phyloP scores from a whole-genome alignment of 1,284 basidiomycete genomes.

The Cryptococcus jaspeensis region DNA sequence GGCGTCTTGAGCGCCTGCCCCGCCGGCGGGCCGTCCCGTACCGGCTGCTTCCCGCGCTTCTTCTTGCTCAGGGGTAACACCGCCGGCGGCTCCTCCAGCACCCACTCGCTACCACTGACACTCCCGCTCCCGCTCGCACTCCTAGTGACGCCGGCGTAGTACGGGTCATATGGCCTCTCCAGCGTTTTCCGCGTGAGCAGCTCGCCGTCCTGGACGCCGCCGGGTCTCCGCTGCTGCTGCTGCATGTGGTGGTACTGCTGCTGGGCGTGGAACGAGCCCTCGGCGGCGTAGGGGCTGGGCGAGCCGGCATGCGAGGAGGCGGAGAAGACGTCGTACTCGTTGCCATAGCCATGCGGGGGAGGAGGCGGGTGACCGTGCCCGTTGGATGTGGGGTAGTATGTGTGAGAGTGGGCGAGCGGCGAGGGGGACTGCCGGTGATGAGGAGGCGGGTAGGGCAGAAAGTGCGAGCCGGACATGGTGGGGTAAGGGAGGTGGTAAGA shows the following conservation, averaged over 20 bases:
- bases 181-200: slow-evolving; percentile 1
- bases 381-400: slow-evolving; percentile 17
- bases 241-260: neutral
- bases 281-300: slow-evolving; percentile 12
- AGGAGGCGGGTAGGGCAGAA: slow-evolving; percentile 13
- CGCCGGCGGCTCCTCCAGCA: slow-evolving; percentile 5
- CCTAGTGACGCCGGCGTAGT: slow-evolving; percentile 15
- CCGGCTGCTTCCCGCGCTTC: slow-evolving; percentile 12
- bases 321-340: slow-evolving; percentile 20
- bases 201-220: slow-evolving; percentile 20
- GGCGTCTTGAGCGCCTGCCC: slow-evolving; percentile 26
- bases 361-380: neutral
- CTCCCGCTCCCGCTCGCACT: no score
- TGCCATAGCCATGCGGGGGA: neutral
- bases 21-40: slow-evolving; percentile 9
- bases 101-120: no score
- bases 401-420: slow-evolving; percentile 14
- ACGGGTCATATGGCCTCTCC: slow-evolving; percentile 24
- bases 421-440: slow-evolving; percentile 12
- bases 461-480: slow-evolving; percentile 17
- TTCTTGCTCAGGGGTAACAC: slow-evolving; percentile 4
- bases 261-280: neutral
- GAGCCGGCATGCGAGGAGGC: slow-evolving; percentile 10
- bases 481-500: slow-evolving; percentile 17
- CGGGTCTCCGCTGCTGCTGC: slow-evolving; percentile 4